Evolutionary conservation across 2,329 filamentous ascomycete genomes (phyloP), one percentile per base, ranked within the genome.

Genomic region (Xylariaceae sp.): DNA sequence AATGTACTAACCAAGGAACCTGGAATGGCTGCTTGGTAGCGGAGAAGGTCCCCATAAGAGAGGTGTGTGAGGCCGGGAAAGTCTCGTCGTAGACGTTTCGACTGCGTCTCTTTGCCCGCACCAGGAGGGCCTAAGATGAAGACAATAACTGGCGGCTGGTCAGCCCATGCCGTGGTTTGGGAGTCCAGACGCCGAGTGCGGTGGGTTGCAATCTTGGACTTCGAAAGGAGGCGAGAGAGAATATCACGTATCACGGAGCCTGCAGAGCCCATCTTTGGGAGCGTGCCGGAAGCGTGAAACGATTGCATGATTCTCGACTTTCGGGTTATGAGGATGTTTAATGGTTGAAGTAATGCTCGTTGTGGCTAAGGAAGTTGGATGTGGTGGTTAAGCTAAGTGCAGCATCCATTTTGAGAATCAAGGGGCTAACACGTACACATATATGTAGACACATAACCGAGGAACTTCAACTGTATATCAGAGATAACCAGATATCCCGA

Each of bases 71-170:
- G 51, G 9, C 58, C 50, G 0, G 60, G 51, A 37, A 65, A 60
- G 6, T 51, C 44, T 6, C 44, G 45, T 42, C 53, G 52, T 1
- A 69, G 62, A 11, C 44, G 59, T 1, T 18, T 49, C 3, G 65
- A 68, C 9, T 64, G 54, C 7, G 67, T 69, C 5, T 60, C 67
- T 49, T 68, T 67, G n/a, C 67, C 67, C 17, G 60, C 65, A 1
- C 67, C 67, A 0, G 67, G 67, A 10, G 64, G 53, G 3, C 66
- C 67, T 1, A 69, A 49, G 42, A 69, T 62, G 53, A 67, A 66
- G 8, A 66, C 56, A 1, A 69, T 62, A 2, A 65, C 51, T 8
- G 61, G 67, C 11, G 55, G 55, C 17, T 35, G 23, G 4, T 6
- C 15, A 1, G 8, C 34, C 30, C 17, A 34, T 5, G 1, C 3